Percentiles rank a stretch among this genome's conserved stretches.
Conservation (phyloP, 1,284 basidiomycete genomes). For the Apiotrichum gracile region DNA sequence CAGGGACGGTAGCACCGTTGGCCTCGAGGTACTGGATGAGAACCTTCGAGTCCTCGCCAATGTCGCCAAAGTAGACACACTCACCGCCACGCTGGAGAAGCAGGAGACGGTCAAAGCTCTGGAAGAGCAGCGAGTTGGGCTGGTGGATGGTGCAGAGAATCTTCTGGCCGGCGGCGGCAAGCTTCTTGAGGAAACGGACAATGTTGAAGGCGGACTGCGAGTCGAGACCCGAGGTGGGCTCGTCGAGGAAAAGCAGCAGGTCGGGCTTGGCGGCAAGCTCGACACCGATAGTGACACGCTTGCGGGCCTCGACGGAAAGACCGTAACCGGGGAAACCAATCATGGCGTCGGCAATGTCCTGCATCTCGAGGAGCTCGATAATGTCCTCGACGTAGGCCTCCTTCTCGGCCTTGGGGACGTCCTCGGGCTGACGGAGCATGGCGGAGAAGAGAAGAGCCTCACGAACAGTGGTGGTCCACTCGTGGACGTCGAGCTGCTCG, state of each 20-base stretch:
- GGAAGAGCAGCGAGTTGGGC: conserved; percentile 53
- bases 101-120: conserved; percentile 54
- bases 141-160: conserved; percentile 48
- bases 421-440: conserved; percentile 54
- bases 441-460: conserved; percentile 58
- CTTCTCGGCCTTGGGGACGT: conserved; percentile 52
- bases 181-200: conserved; percentile 44
- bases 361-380: conserved; percentile 52
- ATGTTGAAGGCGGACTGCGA: conserved; percentile 57
- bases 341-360: conserved; percentile 52
- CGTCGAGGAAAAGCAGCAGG: conserved; percentile 55
- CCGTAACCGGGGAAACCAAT: conserved; percentile 51
- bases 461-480: conserved; percentile 65
- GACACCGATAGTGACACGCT: conserved; percentile 58
- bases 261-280: conserved; percentile 58
- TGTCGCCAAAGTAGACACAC: conserved; percentile 51
- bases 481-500: conserved; percentile 63
- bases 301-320: conserved; percentile 53
- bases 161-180: conserved; percentile 66
- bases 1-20: conserved; percentile 52
- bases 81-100: conserved; percentile 48
- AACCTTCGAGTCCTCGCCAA: conserved; percentile 52
- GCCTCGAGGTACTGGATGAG: conserved; percentile 54
- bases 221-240: conserved; percentile 56
- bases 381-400: conserved; percentile 54